Evolutionary conservation across 2,329 filamentous ascomycete genomes (phyloP).

Genomic region (Claviceps africana): DNA sequence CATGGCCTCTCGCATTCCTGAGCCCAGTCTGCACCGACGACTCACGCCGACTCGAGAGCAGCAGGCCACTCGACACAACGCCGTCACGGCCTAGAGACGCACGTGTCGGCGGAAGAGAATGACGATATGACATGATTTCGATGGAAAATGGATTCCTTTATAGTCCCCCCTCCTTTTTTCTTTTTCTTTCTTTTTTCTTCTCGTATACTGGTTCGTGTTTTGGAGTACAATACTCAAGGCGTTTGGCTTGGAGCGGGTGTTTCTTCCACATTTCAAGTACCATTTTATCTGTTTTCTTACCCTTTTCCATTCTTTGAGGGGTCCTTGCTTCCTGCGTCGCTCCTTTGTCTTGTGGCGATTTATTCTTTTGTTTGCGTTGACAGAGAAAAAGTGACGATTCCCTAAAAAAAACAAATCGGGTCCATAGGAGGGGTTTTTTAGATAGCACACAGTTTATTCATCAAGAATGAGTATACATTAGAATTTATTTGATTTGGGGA

Average conservation of each 20-base stretch:
- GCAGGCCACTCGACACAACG: conserved; percentile 16
- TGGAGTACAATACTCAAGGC: background rate
- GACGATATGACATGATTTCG: background rate
- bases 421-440: background rate
- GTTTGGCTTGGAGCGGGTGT: background rate
- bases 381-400: background rate
- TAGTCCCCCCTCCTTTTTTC: background rate
- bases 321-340: background rate
- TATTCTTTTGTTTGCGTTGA: background rate
- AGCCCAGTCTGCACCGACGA: conserved; percentile 29
- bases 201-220: background rate
- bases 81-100: conserved; percentile 8
- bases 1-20: conserved; percentile 44
- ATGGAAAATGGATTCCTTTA: background rate
- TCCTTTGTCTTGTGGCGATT: background rate
- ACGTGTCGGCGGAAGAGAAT: background rate
- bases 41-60: conserved; percentile 35
- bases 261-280: background rate
- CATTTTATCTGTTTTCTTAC: background rate
- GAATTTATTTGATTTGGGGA: background rate
- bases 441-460: conserved; percentile 1
- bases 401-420: background rate
- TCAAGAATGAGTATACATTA: background rate
- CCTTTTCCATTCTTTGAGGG: background rate
- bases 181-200: background rate